phyloP scores from a whole-genome alignment of 202 grass and related monocot species.

The Panicum virgatum region DNA sequence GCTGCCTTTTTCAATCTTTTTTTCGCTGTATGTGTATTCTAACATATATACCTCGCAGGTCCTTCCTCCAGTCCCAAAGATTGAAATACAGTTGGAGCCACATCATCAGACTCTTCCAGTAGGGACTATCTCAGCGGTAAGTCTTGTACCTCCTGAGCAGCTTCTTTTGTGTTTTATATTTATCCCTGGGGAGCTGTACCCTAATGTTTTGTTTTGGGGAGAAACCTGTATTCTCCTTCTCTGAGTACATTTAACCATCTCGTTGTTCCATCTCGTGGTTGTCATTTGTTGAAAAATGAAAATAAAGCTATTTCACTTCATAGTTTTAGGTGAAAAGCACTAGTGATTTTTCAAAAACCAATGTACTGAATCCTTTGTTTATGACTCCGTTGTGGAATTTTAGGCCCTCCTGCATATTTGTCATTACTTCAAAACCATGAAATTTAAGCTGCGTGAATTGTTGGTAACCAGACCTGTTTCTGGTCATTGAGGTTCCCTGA shows the following conservation, averaged over 20 bases:
- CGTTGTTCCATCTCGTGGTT: not conserved
- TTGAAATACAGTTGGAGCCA: constrained; percentile 67
- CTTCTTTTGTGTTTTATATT: not conserved
- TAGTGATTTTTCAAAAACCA: not conserved
- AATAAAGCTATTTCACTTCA: not conserved
- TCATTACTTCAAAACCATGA: not conserved
- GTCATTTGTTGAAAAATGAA: constrained; percentile 24
- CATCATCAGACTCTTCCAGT: constrained; percentile 81
- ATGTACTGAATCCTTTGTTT: not conserved
- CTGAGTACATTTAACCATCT: not conserved
- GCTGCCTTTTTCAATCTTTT: not conserved
- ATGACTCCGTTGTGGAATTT: not conserved
- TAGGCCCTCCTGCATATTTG: not conserved
- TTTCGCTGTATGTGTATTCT: constrained; percentile 23
- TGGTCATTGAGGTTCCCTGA: not conserved
- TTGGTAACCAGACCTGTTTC: not conserved
- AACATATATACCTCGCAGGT: constrained; percentile 47
- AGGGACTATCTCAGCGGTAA: constrained; percentile 77
- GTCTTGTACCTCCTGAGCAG: constrained; percentile 9
- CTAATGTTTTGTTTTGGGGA: not conserved
- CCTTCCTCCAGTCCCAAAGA: constrained; percentile 78
- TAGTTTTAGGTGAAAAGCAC: constrained; percentile 1
- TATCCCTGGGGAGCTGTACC: not conserved
- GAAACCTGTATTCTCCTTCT: not conserved
- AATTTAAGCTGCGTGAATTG: not conserved